Conservation (phyloP, 1,284 basidiomycete species). For the Singerocomus rubriflavus region DNA sequence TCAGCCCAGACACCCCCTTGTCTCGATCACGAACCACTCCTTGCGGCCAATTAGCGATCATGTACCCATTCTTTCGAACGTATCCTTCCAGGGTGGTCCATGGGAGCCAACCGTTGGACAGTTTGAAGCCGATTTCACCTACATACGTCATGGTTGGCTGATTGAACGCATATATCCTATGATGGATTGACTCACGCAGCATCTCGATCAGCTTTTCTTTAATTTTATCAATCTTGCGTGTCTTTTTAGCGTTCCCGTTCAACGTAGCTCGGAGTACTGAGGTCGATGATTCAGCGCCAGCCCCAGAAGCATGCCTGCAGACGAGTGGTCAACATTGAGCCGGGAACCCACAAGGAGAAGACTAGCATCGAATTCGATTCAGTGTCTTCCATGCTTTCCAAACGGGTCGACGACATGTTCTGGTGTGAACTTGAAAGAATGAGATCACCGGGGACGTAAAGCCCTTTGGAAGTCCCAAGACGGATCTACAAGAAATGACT, state of each 20-base stretch:
- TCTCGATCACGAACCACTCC: not conserved
- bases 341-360: not conserved
- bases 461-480: not conserved
- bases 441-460: not conserved
- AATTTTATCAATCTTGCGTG: too few species aligned
- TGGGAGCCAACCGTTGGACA: conserved; percentile 3
- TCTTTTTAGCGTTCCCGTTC: too few species aligned
- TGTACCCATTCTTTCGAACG: not conserved
- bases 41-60: conserved; percentile 8
- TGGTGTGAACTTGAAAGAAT: too few species aligned
- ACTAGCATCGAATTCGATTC: conserved; percentile 1
- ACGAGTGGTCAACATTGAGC: not conserved
- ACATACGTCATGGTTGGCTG: not conserved
- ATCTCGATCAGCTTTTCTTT: too few species aligned
- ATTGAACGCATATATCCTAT: rapidly evolving
- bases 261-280: too few species aligned
- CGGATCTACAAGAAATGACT: not conserved
- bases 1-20: not conserved
- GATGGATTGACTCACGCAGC: conserved; percentile 7
- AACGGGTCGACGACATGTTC: not conserved
- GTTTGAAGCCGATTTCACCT: conserved; percentile 3
- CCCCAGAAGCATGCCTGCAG: not conserved
- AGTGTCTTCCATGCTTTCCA: not conserved
- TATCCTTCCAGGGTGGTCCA: conserved; percentile 11
- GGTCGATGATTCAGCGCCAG: too few species aligned